These are phyloP conservation scores for Colletotrichum truncatum DNA, from an alignment of 2,329 filamentous ascomycete genomes.

Conservation along the genomic window DNA sequence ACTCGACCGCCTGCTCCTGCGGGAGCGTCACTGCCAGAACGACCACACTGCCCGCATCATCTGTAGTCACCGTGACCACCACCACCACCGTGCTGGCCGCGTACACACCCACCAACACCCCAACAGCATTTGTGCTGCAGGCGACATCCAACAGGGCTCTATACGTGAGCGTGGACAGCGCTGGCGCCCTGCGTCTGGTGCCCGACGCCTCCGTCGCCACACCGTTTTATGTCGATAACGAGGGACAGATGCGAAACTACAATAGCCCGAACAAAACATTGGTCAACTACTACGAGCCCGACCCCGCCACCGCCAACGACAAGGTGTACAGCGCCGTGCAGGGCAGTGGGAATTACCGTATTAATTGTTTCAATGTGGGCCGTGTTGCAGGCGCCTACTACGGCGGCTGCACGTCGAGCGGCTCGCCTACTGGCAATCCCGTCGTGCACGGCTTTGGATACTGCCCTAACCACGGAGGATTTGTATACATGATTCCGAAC, in stretches of 20 bases:
- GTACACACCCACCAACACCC: constrained; percentile 12
- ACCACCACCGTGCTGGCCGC: constrained; percentile 42
- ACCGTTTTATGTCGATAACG: constrained; percentile 11
- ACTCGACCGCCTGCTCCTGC: constrained; percentile 53
- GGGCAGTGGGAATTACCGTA: neutral
- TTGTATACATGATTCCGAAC: constrained; percentile 18
- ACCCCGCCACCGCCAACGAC: constrained; percentile 10
- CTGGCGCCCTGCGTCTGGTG: constrained; percentile 5
- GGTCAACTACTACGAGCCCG: constrained; percentile 12
- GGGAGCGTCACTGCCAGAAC: constrained; percentile 50
- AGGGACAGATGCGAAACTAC: constrained; percentile 8
- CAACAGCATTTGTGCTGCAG: neutral
- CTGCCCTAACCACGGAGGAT: constrained; percentile 14
- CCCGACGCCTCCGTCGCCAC: neutral
- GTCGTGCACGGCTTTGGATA: constrained; percentile 4
- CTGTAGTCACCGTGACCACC: constrained; percentile 49
- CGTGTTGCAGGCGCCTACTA: neutral
- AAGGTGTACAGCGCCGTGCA: constrained; percentile 1
- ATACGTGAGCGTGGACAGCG: neutral
- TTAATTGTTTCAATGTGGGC: neutral
- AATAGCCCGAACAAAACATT: constrained; percentile 2
- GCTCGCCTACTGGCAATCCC: constrained; percentile 2
- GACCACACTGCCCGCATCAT: constrained; percentile 47
- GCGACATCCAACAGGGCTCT: neutral
- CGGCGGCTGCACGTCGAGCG: constrained; percentile 4